Evolutionary conservation across 73 alveolate genomes (phyloP), one percentile per base, ranked within the genome.

Genomic region (Tetrahymena elliotti): DNA sequence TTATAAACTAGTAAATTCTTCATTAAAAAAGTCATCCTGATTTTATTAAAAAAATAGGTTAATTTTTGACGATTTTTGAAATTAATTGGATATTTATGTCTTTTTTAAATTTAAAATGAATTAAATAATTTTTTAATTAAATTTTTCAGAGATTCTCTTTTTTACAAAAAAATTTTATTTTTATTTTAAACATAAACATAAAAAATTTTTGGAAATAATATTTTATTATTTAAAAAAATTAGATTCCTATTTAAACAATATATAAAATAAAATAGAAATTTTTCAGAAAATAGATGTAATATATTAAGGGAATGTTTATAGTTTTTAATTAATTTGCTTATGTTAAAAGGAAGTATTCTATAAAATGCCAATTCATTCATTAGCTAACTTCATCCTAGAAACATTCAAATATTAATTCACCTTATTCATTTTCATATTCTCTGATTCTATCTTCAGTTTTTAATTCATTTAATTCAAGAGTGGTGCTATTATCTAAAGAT

Each of bases 351-450:
- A 41, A 41, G 16, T 4, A 4, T 3, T 31, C n/a, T 24, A 68
- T n/a, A 3, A 27, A 27, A 68, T 6, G 34, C 88, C 54, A n/a
- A 27, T 68, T 68, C 1, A 68, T 84, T 84, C 54, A 40, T 98
- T 98, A 98, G 68, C 98, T 97, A 92, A 98, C 99, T 97, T 98
- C 99, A 96, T 98, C 99, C 94, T 98, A 97, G 96, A 98, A 98
- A 93, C 99, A 97, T 97, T 98, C 99, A 96, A 98, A 98, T 53
- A 98, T 97, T 83, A 98, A 93, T 36, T 98, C 99, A 16, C 99
- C 99, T 93, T 98, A 96, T 52, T 98, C 99, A 96, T 97, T 98
- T 93, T 98, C 99, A 94, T 96, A 95, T 83, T 97, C 99, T 92
- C 96, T 94, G 83, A 96, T 96, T 96, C 98, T 98, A 38, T 97